These are phyloP conservation scores for Verruconis gallopava DNA, from an alignment of 2,329 filamentous ascomycete species.

Conservation along the genomic window DNA sequence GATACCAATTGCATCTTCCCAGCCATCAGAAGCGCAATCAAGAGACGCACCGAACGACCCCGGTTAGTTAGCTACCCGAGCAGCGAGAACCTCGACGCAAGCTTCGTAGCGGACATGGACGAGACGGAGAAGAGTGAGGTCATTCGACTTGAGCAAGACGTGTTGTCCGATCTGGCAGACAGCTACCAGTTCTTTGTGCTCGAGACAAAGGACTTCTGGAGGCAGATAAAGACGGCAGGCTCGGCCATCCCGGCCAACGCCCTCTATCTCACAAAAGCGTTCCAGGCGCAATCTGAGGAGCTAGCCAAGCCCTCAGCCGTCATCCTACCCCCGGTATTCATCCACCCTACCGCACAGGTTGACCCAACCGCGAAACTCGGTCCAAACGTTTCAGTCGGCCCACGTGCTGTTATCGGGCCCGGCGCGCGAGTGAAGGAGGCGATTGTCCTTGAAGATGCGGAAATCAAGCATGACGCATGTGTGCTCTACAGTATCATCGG, in stretches of 20 bases:
- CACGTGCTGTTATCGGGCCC: conserved; percentile 71
- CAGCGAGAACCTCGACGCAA: conserved; percentile 76
- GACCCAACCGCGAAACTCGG: conserved; percentile 94
- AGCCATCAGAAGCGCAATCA: conserved; percentile 85
- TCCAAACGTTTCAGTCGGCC: conserved; percentile 90
- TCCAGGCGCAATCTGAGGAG: conserved; percentile 69
- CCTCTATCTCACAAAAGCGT: conserved; percentile 87
- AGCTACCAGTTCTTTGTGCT: conserved; percentile 97
- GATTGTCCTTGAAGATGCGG: conserved; percentile 85
- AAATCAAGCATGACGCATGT: conserved; percentile 94
- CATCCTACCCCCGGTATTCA: conserved; percentile 86
- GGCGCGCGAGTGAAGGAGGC: conserved; percentile 91
- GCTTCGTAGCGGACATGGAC: conserved; percentile 50
- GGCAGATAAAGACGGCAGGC: conserved; percentile 98
- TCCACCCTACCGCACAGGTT: conserved; percentile 80
- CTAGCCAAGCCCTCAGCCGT: conserved; percentile 72
- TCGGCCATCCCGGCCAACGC: conserved; percentile 95
- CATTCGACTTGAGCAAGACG: conserved; percentile 92
- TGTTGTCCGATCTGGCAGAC: conserved; percentile 87
- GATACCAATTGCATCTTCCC: conserved; percentile 93
- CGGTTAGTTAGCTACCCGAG: conserved; percentile 91
- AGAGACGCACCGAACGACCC: conserved; percentile 82
- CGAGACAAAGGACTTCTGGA: conserved; percentile 99
- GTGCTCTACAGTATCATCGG: conserved; percentile 93
- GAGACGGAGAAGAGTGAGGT: conserved; percentile 73